These are phyloP conservation scores for Diaporthe eres DNA, from an alignment of 2,329 filamentous ascomycete species.

Conservation along the genomic window DNA sequence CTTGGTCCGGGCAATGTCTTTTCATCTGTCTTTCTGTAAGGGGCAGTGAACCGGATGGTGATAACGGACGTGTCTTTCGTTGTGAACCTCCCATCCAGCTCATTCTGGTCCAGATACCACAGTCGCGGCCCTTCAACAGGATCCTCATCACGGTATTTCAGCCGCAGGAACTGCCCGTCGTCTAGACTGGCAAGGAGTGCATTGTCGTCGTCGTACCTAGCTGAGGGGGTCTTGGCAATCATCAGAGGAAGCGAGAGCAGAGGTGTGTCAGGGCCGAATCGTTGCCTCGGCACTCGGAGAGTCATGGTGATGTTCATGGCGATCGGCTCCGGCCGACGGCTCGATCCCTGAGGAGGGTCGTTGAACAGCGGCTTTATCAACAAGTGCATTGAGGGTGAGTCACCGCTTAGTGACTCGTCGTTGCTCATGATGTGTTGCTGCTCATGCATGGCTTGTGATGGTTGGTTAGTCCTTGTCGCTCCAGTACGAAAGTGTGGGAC, in stretches of 20 bases:
- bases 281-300: background rate
- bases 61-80: background rate
- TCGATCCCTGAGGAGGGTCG: background rate
- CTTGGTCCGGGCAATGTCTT: constrained; percentile 31
- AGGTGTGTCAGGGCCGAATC: constrained; percentile 1
- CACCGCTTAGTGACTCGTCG: background rate
- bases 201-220: constrained; percentile 31
- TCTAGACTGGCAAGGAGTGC: background rate
- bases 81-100: background rate
- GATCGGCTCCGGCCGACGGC: background rate
- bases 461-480: background rate
- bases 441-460: background rate
- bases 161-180: background rate
- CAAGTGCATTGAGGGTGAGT: constrained; percentile 9
- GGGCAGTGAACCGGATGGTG: constrained; percentile 25
- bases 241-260: constrained; percentile 30
- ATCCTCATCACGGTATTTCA: constrained; percentile 24
- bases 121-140: constrained; percentile 19
- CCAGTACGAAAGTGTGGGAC: background rate
- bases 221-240: constrained; percentile 14
- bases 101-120: constrained; percentile 22
- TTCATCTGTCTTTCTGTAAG: constrained; percentile 31
- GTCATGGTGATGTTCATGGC: constrained; percentile 31
- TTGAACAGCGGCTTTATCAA: constrained; percentile 21
- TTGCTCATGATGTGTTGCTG: background rate